phyloP scores from a whole-genome alignment of 768 basidiomycete species.

The Postia placenta region DNA sequence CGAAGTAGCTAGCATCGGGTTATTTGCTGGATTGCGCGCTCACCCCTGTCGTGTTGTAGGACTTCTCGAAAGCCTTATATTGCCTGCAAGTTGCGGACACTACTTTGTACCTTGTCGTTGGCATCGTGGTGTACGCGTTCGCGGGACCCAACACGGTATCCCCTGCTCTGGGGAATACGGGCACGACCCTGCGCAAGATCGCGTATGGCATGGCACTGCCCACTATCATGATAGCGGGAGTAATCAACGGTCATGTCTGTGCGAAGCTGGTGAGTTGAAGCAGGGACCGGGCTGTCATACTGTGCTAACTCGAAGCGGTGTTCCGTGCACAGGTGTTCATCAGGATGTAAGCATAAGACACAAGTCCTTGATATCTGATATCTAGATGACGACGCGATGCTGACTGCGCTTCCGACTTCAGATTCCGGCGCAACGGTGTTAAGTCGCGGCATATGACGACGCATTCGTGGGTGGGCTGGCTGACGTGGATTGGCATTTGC shows the following conservation, averaged over 20 bases:
- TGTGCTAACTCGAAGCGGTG: not conserved
- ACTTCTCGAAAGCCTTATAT: slow-evolving; percentile 25
- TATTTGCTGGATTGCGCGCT: not conserved
- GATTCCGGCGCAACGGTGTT: slow-evolving; percentile 21
- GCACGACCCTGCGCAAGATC: slow-evolving; percentile 17
- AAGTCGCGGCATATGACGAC: slow-evolving; percentile 23
- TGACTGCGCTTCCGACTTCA: slow-evolving; percentile 1
- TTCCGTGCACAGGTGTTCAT: slow-evolving; percentile 14
- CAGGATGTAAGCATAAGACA: slow-evolving; percentile 13
- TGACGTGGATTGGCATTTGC: slow-evolving; percentile 24
- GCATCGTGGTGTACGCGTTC: slow-evolving; percentile 24
- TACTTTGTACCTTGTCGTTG: slow-evolving; percentile 24
- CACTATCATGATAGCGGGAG: slow-evolving; percentile 26
- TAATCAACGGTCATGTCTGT: slow-evolving; percentile 27
- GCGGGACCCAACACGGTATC: slow-evolving; percentile 20
- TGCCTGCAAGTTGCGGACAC: slow-evolving; percentile 24
- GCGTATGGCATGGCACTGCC: slow-evolving; percentile 26
- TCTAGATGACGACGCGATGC: not conserved
- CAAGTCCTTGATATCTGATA: not conserved
- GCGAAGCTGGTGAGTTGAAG: slow-evolving; percentile 19
- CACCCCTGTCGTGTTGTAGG: slow-evolving; percentile 5
- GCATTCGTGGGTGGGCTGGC: slow-evolving; percentile 22
- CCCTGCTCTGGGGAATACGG: slow-evolving; percentile 26
- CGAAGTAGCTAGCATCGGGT: slow-evolving; percentile 6
- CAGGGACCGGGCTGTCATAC: not conserved